phyloP scores from a whole-genome alignment of 441 rosid species.

The Populus hybrid region DNA sequence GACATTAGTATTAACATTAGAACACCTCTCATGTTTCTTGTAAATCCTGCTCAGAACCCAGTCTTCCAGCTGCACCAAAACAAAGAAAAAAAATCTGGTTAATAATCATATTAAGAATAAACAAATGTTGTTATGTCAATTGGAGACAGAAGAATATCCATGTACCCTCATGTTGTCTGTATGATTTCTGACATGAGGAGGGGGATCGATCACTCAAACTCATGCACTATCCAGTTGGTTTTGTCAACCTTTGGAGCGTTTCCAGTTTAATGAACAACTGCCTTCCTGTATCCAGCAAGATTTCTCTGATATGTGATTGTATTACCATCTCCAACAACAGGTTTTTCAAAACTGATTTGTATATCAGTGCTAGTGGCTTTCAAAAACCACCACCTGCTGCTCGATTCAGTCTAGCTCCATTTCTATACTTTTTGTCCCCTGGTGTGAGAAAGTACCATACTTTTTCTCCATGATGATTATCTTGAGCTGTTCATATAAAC shows the following conservation, averaged over 20 bases:
- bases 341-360: not conserved
- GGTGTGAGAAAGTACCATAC: conserved; percentile 45
- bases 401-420: conserved; percentile 31
- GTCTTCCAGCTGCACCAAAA: conserved; percentile 28
- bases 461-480: conserved; percentile 14
- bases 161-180: conserved; percentile 25
- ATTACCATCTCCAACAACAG: conserved; percentile 11
- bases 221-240: conserved; percentile 40
- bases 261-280: conserved; percentile 28
- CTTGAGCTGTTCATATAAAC: not conserved
- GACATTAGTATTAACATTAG: not conserved
- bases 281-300: conserved; percentile 21
- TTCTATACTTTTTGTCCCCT: conserved; percentile 32
- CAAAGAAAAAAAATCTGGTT: not conserved
- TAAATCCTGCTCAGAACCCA: conserved; percentile 31
- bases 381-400: conserved; percentile 29
- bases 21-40: conserved; percentile 15
- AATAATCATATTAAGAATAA: not conserved
- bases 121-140: too few species aligned
- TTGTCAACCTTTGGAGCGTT: conserved; percentile 24
- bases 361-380: conserved; percentile 35
- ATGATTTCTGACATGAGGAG: not conserved
- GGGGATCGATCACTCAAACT: conserved; percentile 17
- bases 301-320: not conserved
- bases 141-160: not conserved